Conservation (phyloP, 1,284 basidiomycete species). For the Sanghuangporus baumii region DNA sequence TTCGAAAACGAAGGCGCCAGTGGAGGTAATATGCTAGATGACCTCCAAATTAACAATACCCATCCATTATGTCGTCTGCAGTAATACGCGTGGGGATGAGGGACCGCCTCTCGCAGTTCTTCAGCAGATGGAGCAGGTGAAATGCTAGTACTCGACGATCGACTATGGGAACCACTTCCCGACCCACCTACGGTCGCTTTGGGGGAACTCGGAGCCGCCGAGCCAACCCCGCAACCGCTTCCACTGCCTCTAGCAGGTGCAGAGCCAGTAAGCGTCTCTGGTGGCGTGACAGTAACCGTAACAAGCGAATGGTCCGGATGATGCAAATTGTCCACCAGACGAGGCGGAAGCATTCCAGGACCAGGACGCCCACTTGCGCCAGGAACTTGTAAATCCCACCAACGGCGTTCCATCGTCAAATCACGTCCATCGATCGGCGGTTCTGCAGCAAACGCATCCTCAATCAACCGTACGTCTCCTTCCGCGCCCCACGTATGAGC, state of each 20-base stretch:
- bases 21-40: conserved; percentile 53
- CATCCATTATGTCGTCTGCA: conserved; percentile 75
- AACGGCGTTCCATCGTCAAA: conserved; percentile 49
- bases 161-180: conserved; percentile 22
- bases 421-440: conserved; percentile 19
- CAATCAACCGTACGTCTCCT: not conserved
- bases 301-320: conserved; percentile 65
- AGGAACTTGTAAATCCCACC: conserved; percentile 56
- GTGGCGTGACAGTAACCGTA: conserved; percentile 45
- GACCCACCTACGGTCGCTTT: conserved; percentile 12
- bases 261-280: conserved; percentile 26
- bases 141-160: conserved; percentile 24
- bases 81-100: conserved; percentile 76
- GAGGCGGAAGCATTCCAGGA: conserved; percentile 59
- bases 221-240: conserved; percentile 17
- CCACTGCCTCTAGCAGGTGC: conserved; percentile 18
- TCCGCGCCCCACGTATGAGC: conserved; percentile 24
- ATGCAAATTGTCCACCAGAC: conserved; percentile 59
- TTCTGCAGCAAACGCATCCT: not conserved
- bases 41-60: conserved; percentile 66
- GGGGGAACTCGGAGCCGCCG: conserved; percentile 22
- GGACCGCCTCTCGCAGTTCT: conserved; percentile 61
- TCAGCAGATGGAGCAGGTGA: conserved; percentile 42
- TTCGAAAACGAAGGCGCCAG: conserved; percentile 48
- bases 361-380: conserved; percentile 49